Base-by-base conservation (phyloP, 176 grass and related monocot genomes). In the Raddia guianensis region DNA sequence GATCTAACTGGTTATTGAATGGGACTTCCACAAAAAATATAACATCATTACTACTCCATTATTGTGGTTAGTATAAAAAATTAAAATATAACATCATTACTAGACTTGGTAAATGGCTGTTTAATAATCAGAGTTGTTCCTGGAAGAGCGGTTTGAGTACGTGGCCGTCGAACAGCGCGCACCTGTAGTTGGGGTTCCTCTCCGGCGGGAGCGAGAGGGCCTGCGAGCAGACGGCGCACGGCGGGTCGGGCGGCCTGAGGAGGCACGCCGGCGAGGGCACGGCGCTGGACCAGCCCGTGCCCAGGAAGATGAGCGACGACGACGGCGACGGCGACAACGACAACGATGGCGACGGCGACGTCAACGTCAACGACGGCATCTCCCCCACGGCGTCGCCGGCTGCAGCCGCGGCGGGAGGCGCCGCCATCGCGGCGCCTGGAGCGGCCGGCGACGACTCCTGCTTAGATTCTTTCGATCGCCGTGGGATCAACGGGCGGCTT, bases 271-370 rank as follows among this genome's bases (percentile, higher is more conserved):
- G 76, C 69, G 94, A 72, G 15, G 95, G 95, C 66, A 98, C 83
- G 45, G 86, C 74, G 76, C 66, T 88, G 63, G 91, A 97, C 83
- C 91, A 97, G 20, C 89, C 94, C 7, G 94, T 92, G n/a, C 91
- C 94, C n/a, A 98, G 89, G 82, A 98, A 98, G 78, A 98, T 91
- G 52, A 98, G 74, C 43, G 91, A 90, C 34, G 95, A 94, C 66
- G 76, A 49, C n/a, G 66, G 1, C 33, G 16, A 27, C 1, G 27
- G 27, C 1, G 27, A 27, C 27, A 27, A 27, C 27, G 27, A 27
- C 27, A n/a, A 94, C 66, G 76, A 49, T 13, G 66, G 1, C 33
- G 16, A 27, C 1, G 27, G 27, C 1, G 27, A 27, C 27, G n/a
- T n/a, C n/a, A n/a, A n/a, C n/a, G n/a, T n/a, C n/a, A 27, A 27